Conservation (phyloP, 1,284 basidiomycete species). For the Ceraceosorus guamensis region DNA sequence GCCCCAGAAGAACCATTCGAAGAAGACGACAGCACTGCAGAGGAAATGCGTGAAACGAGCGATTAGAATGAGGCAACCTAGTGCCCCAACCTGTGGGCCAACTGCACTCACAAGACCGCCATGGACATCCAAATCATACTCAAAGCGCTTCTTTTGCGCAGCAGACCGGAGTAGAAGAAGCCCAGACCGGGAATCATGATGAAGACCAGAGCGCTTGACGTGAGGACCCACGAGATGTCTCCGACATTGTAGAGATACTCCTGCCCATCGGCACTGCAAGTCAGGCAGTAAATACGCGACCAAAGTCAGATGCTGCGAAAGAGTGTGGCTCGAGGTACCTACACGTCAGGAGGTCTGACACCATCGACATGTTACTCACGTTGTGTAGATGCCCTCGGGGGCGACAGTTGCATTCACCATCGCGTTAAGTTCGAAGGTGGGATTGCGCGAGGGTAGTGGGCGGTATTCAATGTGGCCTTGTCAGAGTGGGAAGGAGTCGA, state of each 20-base stretch:
- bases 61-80: not conserved
- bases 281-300: no score
- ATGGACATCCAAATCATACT: constrained; percentile 83
- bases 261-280: constrained; percentile 4
- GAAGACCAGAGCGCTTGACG: constrained; percentile 60
- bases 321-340: no score
- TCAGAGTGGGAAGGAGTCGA: no score
- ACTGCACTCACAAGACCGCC: constrained; percentile 48
- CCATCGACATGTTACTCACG: no score
- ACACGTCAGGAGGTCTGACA: no score
- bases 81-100: not conserved
- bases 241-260: constrained; percentile 48
- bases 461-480: no score
- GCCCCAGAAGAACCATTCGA: constrained; percentile 55
- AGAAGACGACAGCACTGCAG: constrained; percentile 65
- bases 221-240: constrained; percentile 55
- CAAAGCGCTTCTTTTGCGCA: constrained; percentile 80
- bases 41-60: not conserved
- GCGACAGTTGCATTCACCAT: no score
- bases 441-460: no score
- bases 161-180: constrained; percentile 77
- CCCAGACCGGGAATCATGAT: constrained; percentile 69
- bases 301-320: no score
- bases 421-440: no score
- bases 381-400: no score